Conservation (phyloP, 208 protist species). For the Acanthamoeba healyi region DNA sequence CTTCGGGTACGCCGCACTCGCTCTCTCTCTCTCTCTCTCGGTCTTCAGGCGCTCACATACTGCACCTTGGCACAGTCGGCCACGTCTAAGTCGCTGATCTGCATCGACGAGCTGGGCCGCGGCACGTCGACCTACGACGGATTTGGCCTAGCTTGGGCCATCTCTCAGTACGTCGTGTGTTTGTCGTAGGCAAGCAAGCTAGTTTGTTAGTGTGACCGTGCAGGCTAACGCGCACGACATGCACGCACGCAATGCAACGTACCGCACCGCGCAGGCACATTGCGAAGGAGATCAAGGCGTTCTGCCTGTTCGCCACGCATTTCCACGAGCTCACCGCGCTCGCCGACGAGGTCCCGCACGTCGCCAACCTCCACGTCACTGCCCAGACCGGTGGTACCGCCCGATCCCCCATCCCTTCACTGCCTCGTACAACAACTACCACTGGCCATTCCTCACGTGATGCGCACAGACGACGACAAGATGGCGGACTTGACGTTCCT, state of each 20-base stretch:
- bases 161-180: constrained; percentile 93
- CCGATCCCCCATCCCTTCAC: neutral
- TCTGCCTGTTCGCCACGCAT: constrained; percentile 99
- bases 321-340: constrained; percentile 99
- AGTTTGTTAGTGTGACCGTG: neutral
- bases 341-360: constrained; percentile 76
- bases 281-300: constrained; percentile 90
- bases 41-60: neutral
- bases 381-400: constrained; percentile 81
- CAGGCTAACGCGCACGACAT: neutral
- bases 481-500: constrained; percentile 73
- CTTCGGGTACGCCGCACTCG: constrained; percentile 80
- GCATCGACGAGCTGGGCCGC: constrained; percentile 99
- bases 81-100: constrained; percentile 96
- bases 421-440: neutral
- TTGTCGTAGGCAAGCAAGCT: constrained; percentile 30
- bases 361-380: constrained; percentile 93
- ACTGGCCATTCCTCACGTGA: neutral
- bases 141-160: constrained; percentile 99
- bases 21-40: neutral
- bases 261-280: constrained; percentile 88
- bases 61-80: constrained; percentile 86
- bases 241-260: no score
- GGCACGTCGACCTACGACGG: constrained; percentile 99
- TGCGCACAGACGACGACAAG: neutral